Evolutionary conservation across 2,329 filamentous ascomycete genomes (phyloP).

Genomic region (Alternaria sp.): DNA sequence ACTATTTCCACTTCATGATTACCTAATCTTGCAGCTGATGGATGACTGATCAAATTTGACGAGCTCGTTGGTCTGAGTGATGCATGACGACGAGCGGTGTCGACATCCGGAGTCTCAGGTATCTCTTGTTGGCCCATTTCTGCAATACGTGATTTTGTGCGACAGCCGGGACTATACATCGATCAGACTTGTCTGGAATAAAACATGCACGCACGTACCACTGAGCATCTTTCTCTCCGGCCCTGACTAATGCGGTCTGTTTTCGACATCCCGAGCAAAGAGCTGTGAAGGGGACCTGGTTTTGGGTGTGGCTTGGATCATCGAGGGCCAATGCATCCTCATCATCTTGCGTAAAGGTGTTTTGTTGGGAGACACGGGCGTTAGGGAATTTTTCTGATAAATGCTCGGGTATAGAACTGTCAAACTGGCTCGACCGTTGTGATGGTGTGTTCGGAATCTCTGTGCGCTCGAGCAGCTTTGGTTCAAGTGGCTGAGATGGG

Average conservation of each 20-base stretch:
- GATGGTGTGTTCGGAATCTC: conserved; percentile 25
- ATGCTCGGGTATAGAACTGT: neutral
- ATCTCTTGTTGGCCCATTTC: conserved; percentile 12
- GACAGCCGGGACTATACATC: conserved; percentile 12
- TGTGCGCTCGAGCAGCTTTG: neutral
- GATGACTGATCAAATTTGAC: neutral
- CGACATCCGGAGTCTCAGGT: conserved; percentile 20
- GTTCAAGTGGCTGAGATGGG: neutral
- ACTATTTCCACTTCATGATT: neutral
- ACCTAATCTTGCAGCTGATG: neutral
- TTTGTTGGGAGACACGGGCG: neutral
- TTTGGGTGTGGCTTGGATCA: neutral
- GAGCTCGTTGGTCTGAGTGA: neutral
- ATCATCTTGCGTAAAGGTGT: neutral
- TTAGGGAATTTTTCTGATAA: neutral
- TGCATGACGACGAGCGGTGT: neutral
- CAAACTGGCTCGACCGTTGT: conserved; percentile 16
- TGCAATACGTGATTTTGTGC: neutral
- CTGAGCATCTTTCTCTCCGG: neutral
- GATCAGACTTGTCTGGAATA: neutral
- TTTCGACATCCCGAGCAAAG: conserved; percentile 22
- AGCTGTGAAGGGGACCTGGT: neutral
- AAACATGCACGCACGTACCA: conserved; percentile 13
- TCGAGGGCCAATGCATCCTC: neutral
- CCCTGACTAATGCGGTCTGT: conserved; percentile 1